phyloP scores from a whole-genome alignment of 495 filamentous ascomycete genomes.

The Aspergillus incahuasiensis region DNA sequence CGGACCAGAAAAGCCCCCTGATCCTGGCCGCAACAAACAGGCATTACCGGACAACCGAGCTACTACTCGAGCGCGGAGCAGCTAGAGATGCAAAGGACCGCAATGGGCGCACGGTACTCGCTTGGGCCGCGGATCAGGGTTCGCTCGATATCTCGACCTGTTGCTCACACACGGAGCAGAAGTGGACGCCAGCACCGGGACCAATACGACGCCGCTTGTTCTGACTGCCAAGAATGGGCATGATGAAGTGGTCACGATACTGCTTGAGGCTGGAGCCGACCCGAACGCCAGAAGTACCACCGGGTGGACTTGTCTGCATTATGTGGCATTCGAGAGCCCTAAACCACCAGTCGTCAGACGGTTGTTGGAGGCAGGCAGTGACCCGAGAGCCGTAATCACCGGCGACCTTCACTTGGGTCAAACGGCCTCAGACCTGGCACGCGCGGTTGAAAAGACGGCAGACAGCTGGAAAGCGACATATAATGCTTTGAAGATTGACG shows the following conservation, averaged over 20 bases:
- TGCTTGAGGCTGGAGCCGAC: constrained; percentile 6
- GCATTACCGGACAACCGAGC: background rate
- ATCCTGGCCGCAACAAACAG: background rate
- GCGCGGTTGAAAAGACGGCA: too few species aligned
- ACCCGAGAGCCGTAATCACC: background rate
- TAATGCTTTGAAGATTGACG: too few species aligned
- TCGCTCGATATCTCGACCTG: background rate
- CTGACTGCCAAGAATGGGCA: background rate
- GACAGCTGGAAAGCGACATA: too few species aligned
- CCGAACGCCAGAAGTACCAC: background rate
- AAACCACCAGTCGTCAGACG: background rate
- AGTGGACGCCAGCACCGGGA: background rate
- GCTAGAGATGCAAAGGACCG: constrained; percentile 2
- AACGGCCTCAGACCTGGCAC: background rate
- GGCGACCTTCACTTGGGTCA: background rate
- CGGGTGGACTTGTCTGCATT: background rate
- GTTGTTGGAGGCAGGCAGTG: background rate
- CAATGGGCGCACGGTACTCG: constrained; percentile 4
- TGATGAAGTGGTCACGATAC: background rate
- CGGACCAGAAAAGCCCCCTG: constrained; percentile 1
- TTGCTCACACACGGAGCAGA: background rate
- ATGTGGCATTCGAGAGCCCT: background rate
- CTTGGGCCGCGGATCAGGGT: background rate
- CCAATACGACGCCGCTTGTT: background rate
- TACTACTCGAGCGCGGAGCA: constrained; percentile 3